phyloP scores from a whole-genome alignment of 768 basidiomycete species.

The Rhizopogon salebrosus region DNA sequence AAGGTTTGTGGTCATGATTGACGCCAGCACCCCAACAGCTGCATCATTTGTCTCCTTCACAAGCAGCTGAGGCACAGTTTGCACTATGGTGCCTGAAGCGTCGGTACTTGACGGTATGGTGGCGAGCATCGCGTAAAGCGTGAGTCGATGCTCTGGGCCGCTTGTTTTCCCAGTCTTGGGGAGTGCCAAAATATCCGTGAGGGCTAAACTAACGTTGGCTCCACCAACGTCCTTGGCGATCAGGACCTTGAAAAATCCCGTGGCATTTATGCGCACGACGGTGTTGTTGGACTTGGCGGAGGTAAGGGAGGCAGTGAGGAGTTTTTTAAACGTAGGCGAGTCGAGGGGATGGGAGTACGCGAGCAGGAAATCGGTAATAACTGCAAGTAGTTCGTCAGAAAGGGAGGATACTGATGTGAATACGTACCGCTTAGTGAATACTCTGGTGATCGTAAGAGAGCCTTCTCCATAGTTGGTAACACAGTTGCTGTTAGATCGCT shows the following conservation, averaged over 20 bases:
- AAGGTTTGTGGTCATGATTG: constrained; percentile 57
- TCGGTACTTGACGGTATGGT: constrained; percentile 42
- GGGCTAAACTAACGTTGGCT: constrained; percentile 39
- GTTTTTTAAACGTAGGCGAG: constrained; percentile 41
- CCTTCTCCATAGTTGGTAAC: constrained; percentile 74
- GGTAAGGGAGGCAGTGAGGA: constrained; percentile 57
- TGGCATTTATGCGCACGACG: constrained; percentile 49
- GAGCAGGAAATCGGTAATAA: constrained; percentile 53
- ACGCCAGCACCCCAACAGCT: constrained; percentile 49
- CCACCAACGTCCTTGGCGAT: constrained; percentile 28
- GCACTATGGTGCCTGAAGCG: constrained; percentile 40
- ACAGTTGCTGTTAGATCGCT: constrained; percentile 50
- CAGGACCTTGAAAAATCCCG: constrained; percentile 52
- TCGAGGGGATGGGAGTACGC: constrained; percentile 49
- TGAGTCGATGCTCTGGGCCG: constrained; percentile 79
- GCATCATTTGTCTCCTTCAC: constrained; percentile 78
- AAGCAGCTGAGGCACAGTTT: constrained; percentile 39
- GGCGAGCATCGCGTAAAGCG: constrained; percentile 76
- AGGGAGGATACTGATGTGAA: not conserved
- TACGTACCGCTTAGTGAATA: constrained; percentile 57
- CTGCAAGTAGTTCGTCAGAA: constrained; percentile 25
- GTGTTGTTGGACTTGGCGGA: constrained; percentile 73
- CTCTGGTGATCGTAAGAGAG: constrained; percentile 79
- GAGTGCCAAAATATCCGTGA: constrained; percentile 64
- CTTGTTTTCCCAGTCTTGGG: constrained; percentile 82